Evolutionary conservation across 2,329 filamentous ascomycete genomes (phyloP).

Genomic region (Emericellopsis cladophorae): DNA sequence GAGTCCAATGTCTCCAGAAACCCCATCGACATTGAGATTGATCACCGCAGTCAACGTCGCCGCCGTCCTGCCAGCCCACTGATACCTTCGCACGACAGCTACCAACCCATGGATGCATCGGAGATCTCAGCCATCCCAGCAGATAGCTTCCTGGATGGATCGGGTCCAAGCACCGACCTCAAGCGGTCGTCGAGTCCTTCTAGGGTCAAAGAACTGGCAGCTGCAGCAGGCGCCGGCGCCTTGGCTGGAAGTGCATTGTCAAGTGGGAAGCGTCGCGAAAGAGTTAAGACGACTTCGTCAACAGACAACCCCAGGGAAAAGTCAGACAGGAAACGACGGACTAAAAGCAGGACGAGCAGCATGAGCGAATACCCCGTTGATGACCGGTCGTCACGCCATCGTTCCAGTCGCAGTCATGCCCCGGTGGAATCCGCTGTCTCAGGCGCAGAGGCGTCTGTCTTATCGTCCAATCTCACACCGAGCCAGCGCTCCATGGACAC

Average conservation of each 20-base stretch:
- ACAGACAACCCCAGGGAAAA: slow-evolving; percentile 30
- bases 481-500: slow-evolving; percentile 44
- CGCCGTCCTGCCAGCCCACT: slow-evolving; percentile 56
- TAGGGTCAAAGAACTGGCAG: slow-evolving; percentile 22
- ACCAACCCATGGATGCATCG: slow-evolving; percentile 55
- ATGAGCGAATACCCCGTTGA: slow-evolving; percentile 35
- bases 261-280: slow-evolving; percentile 32
- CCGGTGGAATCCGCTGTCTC: slow-evolving; percentile 36
- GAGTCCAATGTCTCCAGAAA: slow-evolving; percentile 66
- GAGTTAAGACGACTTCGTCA: slow-evolving; percentile 16
- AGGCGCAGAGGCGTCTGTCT: slow-evolving; percentile 37
- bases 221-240: slow-evolving; percentile 19
- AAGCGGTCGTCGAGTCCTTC: slow-evolving; percentile 30
- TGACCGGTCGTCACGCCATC: slow-evolving; percentile 31
- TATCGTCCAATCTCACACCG: slow-evolving; percentile 39
- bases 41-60: slow-evolving; percentile 46
- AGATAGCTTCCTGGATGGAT: slow-evolving; percentile 48
- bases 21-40: slow-evolving; percentile 83
- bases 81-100: slow-evolving; percentile 45
- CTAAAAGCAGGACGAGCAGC: slow-evolving; percentile 38
- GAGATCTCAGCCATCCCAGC: slow-evolving; percentile 71
- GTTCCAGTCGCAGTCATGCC: slow-evolving; percentile 34
- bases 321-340: slow-evolving; percentile 31
- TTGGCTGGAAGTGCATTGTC: slow-evolving; percentile 22
- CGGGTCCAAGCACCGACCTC: slow-evolving; percentile 24